These are phyloP conservation scores for Pichia gijzeniarum DNA, from an alignment of 805 yeast genomes.

Conservation along the genomic window DNA sequence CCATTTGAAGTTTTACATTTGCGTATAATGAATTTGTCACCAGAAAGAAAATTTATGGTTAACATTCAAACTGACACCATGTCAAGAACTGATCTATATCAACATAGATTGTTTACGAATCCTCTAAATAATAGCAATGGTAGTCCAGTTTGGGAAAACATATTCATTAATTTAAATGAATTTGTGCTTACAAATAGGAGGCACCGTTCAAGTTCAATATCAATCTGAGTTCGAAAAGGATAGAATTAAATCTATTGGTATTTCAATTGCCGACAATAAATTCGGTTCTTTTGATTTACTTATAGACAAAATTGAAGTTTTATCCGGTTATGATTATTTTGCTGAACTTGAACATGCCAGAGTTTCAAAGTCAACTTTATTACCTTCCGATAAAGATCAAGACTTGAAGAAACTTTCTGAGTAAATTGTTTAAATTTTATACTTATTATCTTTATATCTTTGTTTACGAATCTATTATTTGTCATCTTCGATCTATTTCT, in stretches of 20 bases:
- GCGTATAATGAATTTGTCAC: constrained; percentile 61
- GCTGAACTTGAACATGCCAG: constrained; percentile 36
- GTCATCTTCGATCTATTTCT: no score
- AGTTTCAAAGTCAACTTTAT: constrained; percentile 13
- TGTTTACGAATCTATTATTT: not conserved
- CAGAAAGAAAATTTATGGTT: constrained; percentile 58
- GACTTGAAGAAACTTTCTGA: not conserved
- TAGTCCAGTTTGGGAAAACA: constrained; percentile 64
- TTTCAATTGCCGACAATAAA: constrained; percentile 71
- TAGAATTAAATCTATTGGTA: constrained; percentile 64
- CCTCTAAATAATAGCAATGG: constrained; percentile 37
- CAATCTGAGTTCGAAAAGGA: constrained; percentile 54
- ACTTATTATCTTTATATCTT: not conserved
- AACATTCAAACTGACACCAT: constrained; percentile 80
- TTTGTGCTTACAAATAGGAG: constrained; percentile 82
- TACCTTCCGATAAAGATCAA: constrained; percentile 3
- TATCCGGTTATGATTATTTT: constrained; percentile 48
- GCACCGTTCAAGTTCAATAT: constrained; percentile 47
- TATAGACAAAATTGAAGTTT: constrained; percentile 66
- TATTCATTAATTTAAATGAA: constrained; percentile 67
- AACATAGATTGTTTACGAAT: constrained; percentile 59
- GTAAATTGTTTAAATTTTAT: not conserved
- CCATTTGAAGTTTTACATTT: constrained; percentile 54
- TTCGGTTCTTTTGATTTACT: constrained; percentile 69
- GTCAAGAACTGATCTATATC: constrained; percentile 70